These are phyloP conservation scores for Fraxinus excelsior DNA, from an alignment of 257 asterid species.

Conservation along the genomic window DNA sequence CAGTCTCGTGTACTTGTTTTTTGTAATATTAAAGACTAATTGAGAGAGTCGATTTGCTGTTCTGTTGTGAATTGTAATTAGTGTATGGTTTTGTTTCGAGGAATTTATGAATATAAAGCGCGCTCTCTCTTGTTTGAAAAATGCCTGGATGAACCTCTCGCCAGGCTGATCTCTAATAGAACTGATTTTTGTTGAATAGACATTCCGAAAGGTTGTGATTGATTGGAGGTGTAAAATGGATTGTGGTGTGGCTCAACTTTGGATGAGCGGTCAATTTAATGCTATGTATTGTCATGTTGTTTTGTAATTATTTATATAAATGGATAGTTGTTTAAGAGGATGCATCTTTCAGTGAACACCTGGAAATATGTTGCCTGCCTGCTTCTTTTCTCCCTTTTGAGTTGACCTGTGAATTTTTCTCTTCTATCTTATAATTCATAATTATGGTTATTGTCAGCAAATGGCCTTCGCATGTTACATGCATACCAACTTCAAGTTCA, in stretches of 20 bases:
- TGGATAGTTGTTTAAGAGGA: constrained; percentile 32
- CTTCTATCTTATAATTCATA: neutral
- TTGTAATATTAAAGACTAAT: constrained; percentile 16
- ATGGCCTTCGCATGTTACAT: neutral
- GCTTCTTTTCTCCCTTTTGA: constrained; percentile 43
- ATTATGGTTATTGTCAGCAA: neutral
- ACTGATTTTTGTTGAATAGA: neutral
- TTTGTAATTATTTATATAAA: too few relatives aligned
- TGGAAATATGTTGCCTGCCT: constrained; percentile 35
- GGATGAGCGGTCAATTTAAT: too few relatives aligned
- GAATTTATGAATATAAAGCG: neutral
- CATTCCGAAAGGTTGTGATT: too few relatives aligned
- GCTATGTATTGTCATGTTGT: too few relatives aligned
- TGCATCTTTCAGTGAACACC: too few relatives aligned
- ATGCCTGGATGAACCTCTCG: neutral
- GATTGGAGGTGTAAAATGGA: too few relatives aligned
- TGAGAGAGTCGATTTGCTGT: neutral
- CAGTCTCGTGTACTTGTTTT: constrained; percentile 3
- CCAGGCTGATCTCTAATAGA: neutral
- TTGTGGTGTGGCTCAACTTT: too few relatives aligned
- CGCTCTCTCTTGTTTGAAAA: neutral
- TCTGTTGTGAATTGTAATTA: constrained; percentile 24
- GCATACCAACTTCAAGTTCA: neutral
- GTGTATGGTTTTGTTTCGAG: constrained; percentile 23
- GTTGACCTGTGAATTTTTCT: constrained; percentile 17